phyloP scores from a whole-genome alignment of 257 asterid genomes.

The Nicotiana paniculata region DNA sequence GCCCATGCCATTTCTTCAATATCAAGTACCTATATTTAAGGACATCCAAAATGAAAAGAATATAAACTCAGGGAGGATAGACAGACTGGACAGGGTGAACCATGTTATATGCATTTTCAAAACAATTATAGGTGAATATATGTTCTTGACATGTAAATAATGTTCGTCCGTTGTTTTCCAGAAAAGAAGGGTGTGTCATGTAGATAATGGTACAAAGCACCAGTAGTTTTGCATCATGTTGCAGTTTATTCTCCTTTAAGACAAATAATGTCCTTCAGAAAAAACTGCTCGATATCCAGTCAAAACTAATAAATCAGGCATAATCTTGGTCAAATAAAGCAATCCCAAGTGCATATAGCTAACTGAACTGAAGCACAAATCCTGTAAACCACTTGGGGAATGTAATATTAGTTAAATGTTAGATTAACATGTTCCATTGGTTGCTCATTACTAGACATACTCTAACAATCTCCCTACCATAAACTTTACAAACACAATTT shows the following conservation, averaged over 20 bases:
- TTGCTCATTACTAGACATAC: conserved; percentile 1
- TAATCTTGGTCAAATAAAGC: neutral
- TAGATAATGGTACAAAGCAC: too few species aligned
- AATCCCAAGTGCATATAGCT: neutral
- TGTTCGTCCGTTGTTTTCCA: too few species aligned
- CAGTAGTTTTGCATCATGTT: too few species aligned
- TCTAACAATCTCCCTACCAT: neutral
- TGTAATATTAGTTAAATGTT: neutral
- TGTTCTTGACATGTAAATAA: too few species aligned
- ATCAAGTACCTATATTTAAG: conserved; percentile 60
- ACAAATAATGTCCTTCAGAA: too few species aligned
- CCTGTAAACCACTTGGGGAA: neutral
- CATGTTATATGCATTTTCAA: too few species aligned
- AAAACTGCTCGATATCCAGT: neutral
- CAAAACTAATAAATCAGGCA: neutral
- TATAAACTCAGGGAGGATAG: neutral
- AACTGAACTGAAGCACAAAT: neutral
- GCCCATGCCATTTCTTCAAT: conserved; percentile 99
- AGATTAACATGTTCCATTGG: neutral
- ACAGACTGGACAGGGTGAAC: too few species aligned
- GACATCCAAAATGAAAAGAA: conserved; percentile 10
- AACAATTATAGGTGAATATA: too few species aligned
- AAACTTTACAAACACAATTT: neutral
- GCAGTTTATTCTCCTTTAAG: too few species aligned
- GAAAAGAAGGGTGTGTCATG: too few species aligned